phyloP scores from a whole-genome alignment of 208 protist species.

The Leishmania mexicana region DNA sequence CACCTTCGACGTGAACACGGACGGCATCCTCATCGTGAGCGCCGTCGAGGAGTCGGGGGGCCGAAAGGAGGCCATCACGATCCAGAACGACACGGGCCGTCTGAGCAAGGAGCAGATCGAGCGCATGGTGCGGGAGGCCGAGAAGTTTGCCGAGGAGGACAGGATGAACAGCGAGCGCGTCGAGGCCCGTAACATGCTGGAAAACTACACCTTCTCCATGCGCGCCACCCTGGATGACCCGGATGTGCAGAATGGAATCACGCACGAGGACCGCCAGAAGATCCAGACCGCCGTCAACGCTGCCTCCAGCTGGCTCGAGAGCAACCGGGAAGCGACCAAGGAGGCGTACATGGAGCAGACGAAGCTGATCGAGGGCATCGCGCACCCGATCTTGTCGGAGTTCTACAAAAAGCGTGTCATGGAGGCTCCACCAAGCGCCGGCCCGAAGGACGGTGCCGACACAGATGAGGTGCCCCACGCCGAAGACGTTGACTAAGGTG shows the following conservation, averaged over 20 bases:
- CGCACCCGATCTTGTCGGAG: slow-evolving; percentile 95
- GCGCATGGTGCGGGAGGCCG: slow-evolving; percentile 95
- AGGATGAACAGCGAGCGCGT: slow-evolving; percentile 78
- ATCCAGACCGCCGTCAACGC: slow-evolving; percentile 56
- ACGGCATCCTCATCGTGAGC: slow-evolving; percentile 97
- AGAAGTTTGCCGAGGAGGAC: slow-evolving; percentile 94
- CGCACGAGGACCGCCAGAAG: slow-evolving; percentile 49
- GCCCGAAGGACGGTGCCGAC: not conserved
- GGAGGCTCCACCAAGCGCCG: slow-evolving; percentile 50
- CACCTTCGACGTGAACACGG: slow-evolving; percentile 98
- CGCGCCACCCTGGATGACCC: slow-evolving; percentile 62
- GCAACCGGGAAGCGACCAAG: slow-evolving; percentile 72
- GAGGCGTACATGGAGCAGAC: slow-evolving; percentile 93
- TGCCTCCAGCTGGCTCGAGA: slow-evolving; percentile 63
- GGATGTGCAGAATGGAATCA: slow-evolving; percentile 51
- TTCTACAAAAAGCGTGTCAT: slow-evolving; percentile 89
- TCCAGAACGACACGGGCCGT: slow-evolving; percentile 97
- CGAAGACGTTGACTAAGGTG: slow-evolving; percentile 61
- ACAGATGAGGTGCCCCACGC: slow-evolving; percentile 26
- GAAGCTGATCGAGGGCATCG: slow-evolving; percentile 92
- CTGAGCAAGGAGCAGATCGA: slow-evolving; percentile 96
- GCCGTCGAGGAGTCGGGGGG: slow-evolving; percentile 95
- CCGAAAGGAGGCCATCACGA: slow-evolving; percentile 88
- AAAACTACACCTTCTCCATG: slow-evolving; percentile 89
- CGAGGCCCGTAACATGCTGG: slow-evolving; percentile 94